Evolutionary conservation across 2,329 filamentous ascomycete genomes (phyloP), one percentile per base, ranked within the genome.

Genomic region (Pleurostoma richardsiae): DNA sequence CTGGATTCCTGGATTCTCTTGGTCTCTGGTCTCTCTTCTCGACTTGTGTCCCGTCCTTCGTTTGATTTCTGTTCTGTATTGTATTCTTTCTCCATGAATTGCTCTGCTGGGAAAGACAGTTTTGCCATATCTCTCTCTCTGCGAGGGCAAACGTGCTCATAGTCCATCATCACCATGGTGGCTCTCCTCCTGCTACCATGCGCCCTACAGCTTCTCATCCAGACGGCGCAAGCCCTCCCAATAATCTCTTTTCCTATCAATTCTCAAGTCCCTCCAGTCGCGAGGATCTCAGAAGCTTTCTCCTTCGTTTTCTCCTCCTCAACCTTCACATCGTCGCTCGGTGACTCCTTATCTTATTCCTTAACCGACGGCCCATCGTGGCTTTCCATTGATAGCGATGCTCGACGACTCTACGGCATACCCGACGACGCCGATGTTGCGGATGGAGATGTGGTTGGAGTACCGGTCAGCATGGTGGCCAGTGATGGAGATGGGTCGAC

Each of bases 251-350:
- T 91, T 56, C 90, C 90, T 1, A 75, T 95, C 64, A 95, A 94
- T 65, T 83, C 88, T 3, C 90, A 96, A 64, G 77, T 95, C 1
- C 90, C 90, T 30, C 85, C 86, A 4, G 85, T 91, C 45, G 90
- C 88, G 26, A 79, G 86, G 53, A 72, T 87, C 49, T 79, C 77
- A 39, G 61, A 84, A 56, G 72, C 75, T 3, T 94, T 89, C 64
- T 78, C 73, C 7, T 90, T 91, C 59, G 72, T 79, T 30, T 87
- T 95, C 57, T 85, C 87, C 7, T 65, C 74, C 11, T 82, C 83
- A 38, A 95, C 90, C 0, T 95, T 95, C 65, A 72, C 74, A 10
- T 85, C 86, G 11, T 64, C 69, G 39, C 67, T 68, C 8, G 60
- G 61, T 31, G 65, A 71, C 2, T 59, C 71, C 39, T 76, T 90